A percentile compares a stretch with the other conserved stretches of the same genome.
Conservation (phyloP, 176 grass and related monocot genomes). For the Cenchrus purpureus region DNA sequence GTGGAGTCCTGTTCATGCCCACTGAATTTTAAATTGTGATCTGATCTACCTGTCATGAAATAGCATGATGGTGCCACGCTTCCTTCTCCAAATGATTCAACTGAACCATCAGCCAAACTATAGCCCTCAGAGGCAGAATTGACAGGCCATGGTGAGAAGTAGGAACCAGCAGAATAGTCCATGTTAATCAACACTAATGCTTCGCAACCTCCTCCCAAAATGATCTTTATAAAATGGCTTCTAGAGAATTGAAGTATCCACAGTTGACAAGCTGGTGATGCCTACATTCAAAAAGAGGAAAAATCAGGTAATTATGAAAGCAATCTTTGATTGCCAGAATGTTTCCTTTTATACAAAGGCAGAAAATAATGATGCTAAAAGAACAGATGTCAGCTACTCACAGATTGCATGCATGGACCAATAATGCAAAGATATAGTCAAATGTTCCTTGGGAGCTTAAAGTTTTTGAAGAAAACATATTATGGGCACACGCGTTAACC, state of each 20-base stretch:
- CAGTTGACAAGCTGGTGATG: slow-evolving; percentile 24
- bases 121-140: slow-evolving; percentile 47
- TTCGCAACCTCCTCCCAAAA: slow-evolving; percentile 30
- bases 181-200: slow-evolving; percentile 30
- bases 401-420: slow-evolving; percentile 26
- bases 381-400: slow-evolving; percentile 35
- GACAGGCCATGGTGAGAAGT: slow-evolving; percentile 51
- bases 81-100: slow-evolving; percentile 50
- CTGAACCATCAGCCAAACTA: slow-evolving; percentile 46
- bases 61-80: slow-evolving; percentile 38
- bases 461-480: slow-evolving; percentile 1
- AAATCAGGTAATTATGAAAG: background rate
- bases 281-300: slow-evolving; percentile 33
- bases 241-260: slow-evolving; percentile 24
- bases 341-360: slow-evolving; percentile 29
- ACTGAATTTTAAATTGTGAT: slow-evolving; percentile 37
- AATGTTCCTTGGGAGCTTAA: background rate
- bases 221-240: slow-evolving; percentile 12
- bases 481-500: slow-evolving; percentile 32
- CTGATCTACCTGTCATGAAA: slow-evolving; percentile 42
- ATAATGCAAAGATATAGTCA: slow-evolving; percentile 23
- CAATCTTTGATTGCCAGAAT: background rate
- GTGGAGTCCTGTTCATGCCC: slow-evolving; percentile 36
- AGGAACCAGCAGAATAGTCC: slow-evolving; percentile 51
- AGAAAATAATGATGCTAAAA: slow-evolving; percentile 4